These are phyloP conservation scores for Eucalyptus virginea DNA, from an alignment of 345 rosid genomes.

Conservation along the genomic window DNA sequence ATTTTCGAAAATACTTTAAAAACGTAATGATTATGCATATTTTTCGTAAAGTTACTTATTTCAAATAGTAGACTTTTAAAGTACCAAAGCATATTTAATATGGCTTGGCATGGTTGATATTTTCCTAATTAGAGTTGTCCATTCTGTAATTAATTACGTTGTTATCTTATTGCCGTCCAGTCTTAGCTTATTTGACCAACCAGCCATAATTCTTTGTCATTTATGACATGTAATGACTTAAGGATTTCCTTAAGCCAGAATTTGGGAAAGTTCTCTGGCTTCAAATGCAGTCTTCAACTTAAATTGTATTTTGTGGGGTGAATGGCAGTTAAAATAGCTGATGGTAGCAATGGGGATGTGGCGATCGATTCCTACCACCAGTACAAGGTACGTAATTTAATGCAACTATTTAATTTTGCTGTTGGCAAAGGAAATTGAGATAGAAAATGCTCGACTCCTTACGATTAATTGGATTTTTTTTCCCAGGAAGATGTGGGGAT, in stretches of 20 bases:
- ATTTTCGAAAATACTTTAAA: background rate
- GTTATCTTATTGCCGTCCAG: background rate
- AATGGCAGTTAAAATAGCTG: constrained; percentile 22
- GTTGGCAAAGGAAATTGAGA: no score
- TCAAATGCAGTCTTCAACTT: no score
- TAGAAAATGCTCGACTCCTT: no score
- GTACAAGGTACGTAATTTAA: constrained; percentile 24
- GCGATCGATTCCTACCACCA: constrained; percentile 40
- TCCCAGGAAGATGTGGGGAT: constrained; percentile 15
- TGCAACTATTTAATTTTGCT: background rate
- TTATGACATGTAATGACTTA: no score
- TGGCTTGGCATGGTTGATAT: background rate
- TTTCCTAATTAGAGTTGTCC: background rate
- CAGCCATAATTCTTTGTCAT: background rate
- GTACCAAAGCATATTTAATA: background rate
- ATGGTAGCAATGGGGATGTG: constrained; percentile 35
- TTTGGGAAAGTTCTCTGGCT: no score
- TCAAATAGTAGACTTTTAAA: background rate
- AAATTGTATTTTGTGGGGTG: no score
- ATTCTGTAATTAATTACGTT: background rate
- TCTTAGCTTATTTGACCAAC: background rate
- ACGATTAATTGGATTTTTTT: background rate
- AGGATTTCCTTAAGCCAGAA: no score
- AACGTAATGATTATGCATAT: background rate
- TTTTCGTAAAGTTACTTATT: background rate